phyloP scores from a whole-genome alignment of 164 flowering plant species.

The Magnolia officinalis region DNA sequence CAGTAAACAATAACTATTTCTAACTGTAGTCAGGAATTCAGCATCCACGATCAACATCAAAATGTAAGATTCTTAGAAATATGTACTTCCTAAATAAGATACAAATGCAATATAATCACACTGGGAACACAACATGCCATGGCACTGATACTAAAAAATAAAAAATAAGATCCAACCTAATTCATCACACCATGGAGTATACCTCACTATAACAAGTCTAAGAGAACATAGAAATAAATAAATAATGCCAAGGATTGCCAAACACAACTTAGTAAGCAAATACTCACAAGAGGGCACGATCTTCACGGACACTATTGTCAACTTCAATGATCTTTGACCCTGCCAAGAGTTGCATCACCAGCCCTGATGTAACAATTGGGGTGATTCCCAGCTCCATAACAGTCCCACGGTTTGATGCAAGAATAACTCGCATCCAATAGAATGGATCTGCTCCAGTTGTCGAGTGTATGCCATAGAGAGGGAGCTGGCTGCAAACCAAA shows the following conservation, averaged over 20 bases:
- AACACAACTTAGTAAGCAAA: not conserved
- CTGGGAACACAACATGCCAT: too few relatives aligned
- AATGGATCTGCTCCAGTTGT: constrained; percentile 60
- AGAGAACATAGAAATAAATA: not conserved
- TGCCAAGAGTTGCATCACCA: constrained; percentile 56
- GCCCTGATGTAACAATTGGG: constrained; percentile 56
- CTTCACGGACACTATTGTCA: constrained; percentile 52
- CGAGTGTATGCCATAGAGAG: constrained; percentile 57
- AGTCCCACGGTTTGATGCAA: constrained; percentile 59
- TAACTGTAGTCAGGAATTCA: too few relatives aligned
- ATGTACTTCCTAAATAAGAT: too few relatives aligned
- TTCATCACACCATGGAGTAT: not conserved
- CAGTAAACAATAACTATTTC: too few relatives aligned
- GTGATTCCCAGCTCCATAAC: constrained; percentile 63
- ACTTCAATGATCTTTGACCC: constrained; percentile 58
- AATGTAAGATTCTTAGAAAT: too few relatives aligned
- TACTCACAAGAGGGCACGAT: constrained; percentile 52
- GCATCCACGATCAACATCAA: too few relatives aligned
- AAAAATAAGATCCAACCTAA: not conserved
- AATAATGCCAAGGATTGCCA: not conserved
- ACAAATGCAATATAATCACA: too few relatives aligned
- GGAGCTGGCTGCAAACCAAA: constrained; percentile 57
- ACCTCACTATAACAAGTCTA: not conserved
- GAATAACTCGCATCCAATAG: constrained; percentile 62
- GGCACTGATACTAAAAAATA: too few relatives aligned